Conservation (phyloP, 768 basidiomycete genomes). For the Psilocybe tampanensis region DNA sequence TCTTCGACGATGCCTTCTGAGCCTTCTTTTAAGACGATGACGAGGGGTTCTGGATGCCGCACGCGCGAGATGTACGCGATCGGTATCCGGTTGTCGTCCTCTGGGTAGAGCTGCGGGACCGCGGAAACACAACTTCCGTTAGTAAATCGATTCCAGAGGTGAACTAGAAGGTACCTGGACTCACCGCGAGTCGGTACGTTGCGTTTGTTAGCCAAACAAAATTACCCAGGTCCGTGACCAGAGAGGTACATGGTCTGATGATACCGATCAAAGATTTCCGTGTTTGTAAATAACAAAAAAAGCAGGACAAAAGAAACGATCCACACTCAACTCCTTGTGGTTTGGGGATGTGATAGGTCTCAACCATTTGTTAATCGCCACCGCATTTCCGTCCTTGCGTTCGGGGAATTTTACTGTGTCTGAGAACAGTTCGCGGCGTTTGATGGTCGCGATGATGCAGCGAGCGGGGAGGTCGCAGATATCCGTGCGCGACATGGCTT, state of each 20-base stretch:
- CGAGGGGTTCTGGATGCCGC: neutral
- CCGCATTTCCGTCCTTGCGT: conserved; percentile 6
- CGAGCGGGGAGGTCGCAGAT: conserved; percentile 9
- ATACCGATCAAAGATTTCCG: too few species aligned
- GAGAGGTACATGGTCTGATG: conserved; percentile 7
- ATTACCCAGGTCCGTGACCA: conserved; percentile 13
- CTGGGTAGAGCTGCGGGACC: too few species aligned
- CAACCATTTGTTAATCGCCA: conserved; percentile 17
- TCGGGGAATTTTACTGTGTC: conserved; percentile 16
- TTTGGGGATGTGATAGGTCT: conserved; percentile 3
- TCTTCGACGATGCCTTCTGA: conserved; percentile 13
- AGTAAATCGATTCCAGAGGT: too few species aligned
- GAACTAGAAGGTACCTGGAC: neutral
- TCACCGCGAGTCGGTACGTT: conserved; percentile 12
- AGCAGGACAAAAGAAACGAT: too few species aligned
- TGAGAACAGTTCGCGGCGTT: conserved; percentile 15
- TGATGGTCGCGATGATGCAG: conserved; percentile 13
- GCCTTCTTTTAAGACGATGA: conserved; percentile 5
- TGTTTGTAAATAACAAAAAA: too few species aligned
- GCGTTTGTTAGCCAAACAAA: conserved; percentile 15
- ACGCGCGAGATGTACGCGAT: conserved; percentile 2
- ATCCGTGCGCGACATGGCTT: conserved; percentile 8
- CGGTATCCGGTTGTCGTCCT: too few species aligned
- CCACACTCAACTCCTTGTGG: conserved; percentile 5
- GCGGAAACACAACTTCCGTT: too few species aligned